Evolutionary conservation across 2,329 filamentous ascomycete species (phyloP).

Genomic region (Neopestalotiopsis rosae): DNA sequence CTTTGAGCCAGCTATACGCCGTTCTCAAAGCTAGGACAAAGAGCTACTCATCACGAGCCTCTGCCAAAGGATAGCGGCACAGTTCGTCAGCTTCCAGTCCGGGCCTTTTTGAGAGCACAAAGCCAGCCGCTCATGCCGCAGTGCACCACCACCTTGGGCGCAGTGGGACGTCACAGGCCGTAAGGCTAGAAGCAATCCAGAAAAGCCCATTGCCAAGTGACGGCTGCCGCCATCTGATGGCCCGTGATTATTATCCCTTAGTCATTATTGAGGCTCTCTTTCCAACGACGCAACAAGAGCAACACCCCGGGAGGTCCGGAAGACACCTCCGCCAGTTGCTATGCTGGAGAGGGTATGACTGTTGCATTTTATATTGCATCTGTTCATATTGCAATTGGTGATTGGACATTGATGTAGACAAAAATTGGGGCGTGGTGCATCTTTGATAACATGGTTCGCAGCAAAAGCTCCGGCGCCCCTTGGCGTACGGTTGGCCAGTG

Average conservation of each 20-base stretch:
- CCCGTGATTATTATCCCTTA: background rate
- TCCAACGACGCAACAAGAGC: background rate
- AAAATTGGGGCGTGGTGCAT: background rate
- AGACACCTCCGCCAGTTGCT: too few species aligned
- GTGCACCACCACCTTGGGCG: background rate
- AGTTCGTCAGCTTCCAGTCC: background rate
- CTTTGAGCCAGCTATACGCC: background rate
- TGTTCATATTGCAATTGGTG: background rate
- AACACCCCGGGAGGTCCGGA: background rate
- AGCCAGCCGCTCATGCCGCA: background rate
- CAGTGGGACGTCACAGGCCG: background rate
- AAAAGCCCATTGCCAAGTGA: background rate
- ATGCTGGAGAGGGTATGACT: too few species aligned
- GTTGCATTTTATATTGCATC: too few species aligned
- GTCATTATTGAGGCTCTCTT: background rate
- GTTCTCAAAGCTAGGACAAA: background rate
- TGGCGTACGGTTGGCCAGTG: background rate
- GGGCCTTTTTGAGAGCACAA: background rate
- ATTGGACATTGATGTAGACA: background rate
- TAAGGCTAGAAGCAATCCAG: background rate
- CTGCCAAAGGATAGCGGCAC: background rate
- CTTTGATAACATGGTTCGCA: constrained; percentile 5
- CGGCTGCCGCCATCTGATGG: background rate
- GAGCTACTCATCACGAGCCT: background rate
- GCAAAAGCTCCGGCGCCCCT: constrained; percentile 2